These are phyloP conservation scores for Taiozyma onychis DNA, from an alignment of 1,139 yeast genomes.

Conservation along the genomic window DNA sequence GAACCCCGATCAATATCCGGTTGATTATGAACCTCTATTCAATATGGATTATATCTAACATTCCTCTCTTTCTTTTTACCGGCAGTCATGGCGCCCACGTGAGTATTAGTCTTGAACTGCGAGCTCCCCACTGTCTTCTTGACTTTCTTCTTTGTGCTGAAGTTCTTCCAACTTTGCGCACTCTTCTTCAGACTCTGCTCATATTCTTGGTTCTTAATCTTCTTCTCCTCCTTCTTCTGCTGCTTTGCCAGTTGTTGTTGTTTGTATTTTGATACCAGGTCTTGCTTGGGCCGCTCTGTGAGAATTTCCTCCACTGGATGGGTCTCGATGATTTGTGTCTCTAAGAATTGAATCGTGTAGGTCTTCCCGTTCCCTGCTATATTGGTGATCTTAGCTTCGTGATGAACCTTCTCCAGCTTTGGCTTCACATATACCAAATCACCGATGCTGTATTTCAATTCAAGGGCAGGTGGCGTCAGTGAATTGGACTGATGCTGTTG, in stretches of 20 bases:
- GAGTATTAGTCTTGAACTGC: conserved; percentile 24
- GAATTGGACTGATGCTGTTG: neutral
- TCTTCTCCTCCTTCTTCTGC: conserved; percentile 1
- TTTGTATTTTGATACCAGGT: conserved; percentile 8
- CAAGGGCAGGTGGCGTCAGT: conserved; percentile 4
- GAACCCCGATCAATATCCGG: too few species aligned
- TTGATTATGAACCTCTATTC: too few species aligned
- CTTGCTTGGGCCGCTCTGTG: conserved; percentile 9
- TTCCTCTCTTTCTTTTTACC: conserved; percentile 5
- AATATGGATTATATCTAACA: conserved; percentile 9
- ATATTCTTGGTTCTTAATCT: conserved; percentile 8
- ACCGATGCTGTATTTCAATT: conserved; percentile 8
- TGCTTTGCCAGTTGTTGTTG: conserved; percentile 6
- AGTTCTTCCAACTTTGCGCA: conserved; percentile 29
- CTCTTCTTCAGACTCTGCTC: conserved; percentile 19
- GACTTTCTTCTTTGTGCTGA: conserved; percentile 24
- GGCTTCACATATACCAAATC: conserved; percentile 13
- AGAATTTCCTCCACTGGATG: conserved; percentile 8
- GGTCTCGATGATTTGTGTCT: conserved; percentile 7
- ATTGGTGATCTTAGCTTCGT: conserved; percentile 11
- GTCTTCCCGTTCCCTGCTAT: conserved; percentile 18
- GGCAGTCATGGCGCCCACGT: conserved; percentile 12
- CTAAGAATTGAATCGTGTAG: conserved; percentile 10
- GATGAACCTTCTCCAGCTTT: conserved; percentile 6
- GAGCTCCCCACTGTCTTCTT: conserved; percentile 6